Evolutionary conservation across 2,329 filamentous ascomycete species (phyloP), one percentile per base, ranked within the genome.

Genomic region (Sarocladium kiliense): DNA sequence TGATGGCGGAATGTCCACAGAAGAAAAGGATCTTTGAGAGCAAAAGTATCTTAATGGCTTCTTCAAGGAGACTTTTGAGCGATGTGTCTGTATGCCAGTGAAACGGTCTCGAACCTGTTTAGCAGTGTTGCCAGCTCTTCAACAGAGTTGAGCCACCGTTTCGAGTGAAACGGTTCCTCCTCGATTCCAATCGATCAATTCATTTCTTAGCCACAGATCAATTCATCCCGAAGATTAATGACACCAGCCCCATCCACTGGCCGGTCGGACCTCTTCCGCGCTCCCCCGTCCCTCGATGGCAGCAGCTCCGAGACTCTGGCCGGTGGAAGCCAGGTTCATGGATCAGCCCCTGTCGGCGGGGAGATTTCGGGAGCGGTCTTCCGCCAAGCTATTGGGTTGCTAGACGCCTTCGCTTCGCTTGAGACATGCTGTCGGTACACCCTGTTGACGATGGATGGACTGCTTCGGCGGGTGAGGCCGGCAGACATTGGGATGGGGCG

Each of bases 301-400:
- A 21, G 5, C 47, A 51, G 47, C 47, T 36, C 47, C 47, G 27
- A 51, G 27, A 51, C 27, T 34, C 47, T 51, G 47, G 47, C 47
- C 47, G 27, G 18, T 7, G 10, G 19, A 21, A 23, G 25, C 41
- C 21, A 23, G 41, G 41, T 5, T 14, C 25, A 18, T n/a, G 23
- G 10, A 16, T 49, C n/a, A 32, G 3, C 44, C 47, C 47, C 9
- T 7, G 47, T 21, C 47, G 19, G n/a, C 44, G 23, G 44, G 44
- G 44, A 30, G 44, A 3, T 27, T 7, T 18, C 18, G 41, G 36
- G 9, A 39, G 36, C 36, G 36, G 7, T n/a, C 16, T 39, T n/a
- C 12, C 12, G 36, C 12, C 36, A 39, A 6, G 36, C 36, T 39
- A 19, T 39, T n/a, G n/a, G n/a, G n/a, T n/a, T n/a, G n/a, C n/a